Base-by-base conservation (phyloP, 768 basidiomycete species). In the Kwoniella sp. region DNA sequence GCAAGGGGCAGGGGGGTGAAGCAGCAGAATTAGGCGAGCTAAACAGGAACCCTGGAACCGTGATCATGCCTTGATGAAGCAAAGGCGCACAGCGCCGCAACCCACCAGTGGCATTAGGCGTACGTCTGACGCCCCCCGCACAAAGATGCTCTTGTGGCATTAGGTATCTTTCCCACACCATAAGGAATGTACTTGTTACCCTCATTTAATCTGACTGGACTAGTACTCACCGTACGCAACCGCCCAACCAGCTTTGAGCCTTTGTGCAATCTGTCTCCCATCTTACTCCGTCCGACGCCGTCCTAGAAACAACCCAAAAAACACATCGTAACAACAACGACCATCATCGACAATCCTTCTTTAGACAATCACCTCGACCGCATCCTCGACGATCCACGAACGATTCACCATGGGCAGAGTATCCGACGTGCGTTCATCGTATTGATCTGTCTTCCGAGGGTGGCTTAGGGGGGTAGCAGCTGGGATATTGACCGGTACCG, bases 391-490 rank as follows among this genome's bases (percentile, higher is more conserved):
- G 25, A 55, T 45, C 15, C 41, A 22, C 22, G 41, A 63, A 37
- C 26, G 25, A 55, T 45, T 20, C 41, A 22, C 22, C 54, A 63
- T 63, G 62, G 22, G 53, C 26, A 4, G 60, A 53, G 62, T 63
- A 31, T n/a, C 30, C 62, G 62, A 63, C 29, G 62, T 63, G 41
- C 53, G 62, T 63, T 45, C 4, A 11, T 17, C 15, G 41, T 41
- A 55, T 63, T 45, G 15, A 11, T 17, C 15, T 4, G 17, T 17
- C 20, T 37, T 37, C 34, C 34, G 34, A 37, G 13, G 13, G 5
- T 37, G 34, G 34, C 5, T 37, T 37, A 37, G 34, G 13, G n/a
- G n/a, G n/a, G n/a, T n/a, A n/a, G n/a, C n/a, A n/a, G n/a, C n/a
- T n/a, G n/a, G n/a, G n/a, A n/a, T n/a, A n/a, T n/a, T n/a, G n/a